phyloP scores from a whole-genome alignment of 2,329 filamentous ascomycete species.

The Fusarium sp. region DNA sequence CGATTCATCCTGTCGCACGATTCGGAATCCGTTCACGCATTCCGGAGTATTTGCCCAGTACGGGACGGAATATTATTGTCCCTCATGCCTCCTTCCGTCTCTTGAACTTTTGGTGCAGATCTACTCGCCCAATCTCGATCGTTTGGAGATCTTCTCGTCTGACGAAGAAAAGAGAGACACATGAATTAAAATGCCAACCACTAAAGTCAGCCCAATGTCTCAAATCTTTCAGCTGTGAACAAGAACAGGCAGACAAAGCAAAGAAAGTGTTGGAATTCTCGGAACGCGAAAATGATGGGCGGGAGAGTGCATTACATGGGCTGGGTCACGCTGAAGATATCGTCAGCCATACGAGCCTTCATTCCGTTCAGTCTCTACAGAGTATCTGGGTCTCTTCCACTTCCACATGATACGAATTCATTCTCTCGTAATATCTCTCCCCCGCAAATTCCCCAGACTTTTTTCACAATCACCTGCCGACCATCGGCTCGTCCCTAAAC shows the following conservation, averaged over 20 bases:
- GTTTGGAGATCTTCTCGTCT: conserved; percentile 18
- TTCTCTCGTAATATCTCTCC: background rate
- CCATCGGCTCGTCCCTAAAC: conserved; percentile 21
- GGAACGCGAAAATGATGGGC: background rate
- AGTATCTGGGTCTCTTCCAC: background rate
- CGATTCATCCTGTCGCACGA: background rate
- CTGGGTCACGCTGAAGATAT: conserved; percentile 16
- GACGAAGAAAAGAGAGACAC: conserved; percentile 2
- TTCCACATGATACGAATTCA: background rate
- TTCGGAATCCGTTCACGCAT: background rate
- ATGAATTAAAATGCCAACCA: conserved; percentile 9
- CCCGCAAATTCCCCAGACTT: conserved; percentile 43
- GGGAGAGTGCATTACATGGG: conserved; percentile 11
- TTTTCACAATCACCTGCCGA: conserved; percentile 37
- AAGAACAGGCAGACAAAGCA: background rate
- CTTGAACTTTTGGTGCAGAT: conserved; percentile 13
- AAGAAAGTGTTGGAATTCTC: background rate
- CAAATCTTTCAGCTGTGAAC: conserved; percentile 9
- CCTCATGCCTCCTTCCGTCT: background rate
- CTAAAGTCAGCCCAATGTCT: conserved; percentile 32
- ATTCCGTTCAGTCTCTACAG: background rate
- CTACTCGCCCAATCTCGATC: conserved; percentile 32
- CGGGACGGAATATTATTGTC: conserved; percentile 11
- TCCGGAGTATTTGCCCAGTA: conserved; percentile 2
- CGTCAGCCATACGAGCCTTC: conserved; percentile 16